phyloP scores from a whole-genome alignment of 208 protist species.

The Acanthamoeba lenticulata region DNA sequence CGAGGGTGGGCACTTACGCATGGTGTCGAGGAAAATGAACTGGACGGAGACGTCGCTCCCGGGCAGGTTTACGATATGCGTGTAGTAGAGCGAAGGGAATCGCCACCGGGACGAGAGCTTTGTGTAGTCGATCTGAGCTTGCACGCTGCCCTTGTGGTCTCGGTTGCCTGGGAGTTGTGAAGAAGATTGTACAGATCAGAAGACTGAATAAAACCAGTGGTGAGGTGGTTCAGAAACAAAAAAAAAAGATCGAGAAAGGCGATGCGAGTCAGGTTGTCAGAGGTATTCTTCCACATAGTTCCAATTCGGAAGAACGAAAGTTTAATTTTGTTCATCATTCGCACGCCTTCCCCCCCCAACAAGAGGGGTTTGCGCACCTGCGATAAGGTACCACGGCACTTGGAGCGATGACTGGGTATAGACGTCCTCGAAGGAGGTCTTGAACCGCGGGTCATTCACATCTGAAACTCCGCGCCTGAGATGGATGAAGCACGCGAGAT shows the following conservation, averaged over 20 bases:
- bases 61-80: neutral
- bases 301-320: slow-evolving; percentile 35
- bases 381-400: slow-evolving; percentile 35
- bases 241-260: neutral
- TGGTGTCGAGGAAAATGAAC: slow-evolving; percentile 31
- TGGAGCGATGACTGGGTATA: slow-evolving; percentile 52
- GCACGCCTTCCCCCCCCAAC: neutral
- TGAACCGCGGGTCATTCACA: slow-evolving; percentile 72
- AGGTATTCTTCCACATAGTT: slow-evolving; percentile 41
- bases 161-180: slow-evolving; percentile 43
- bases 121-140: slow-evolving; percentile 73
- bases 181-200: neutral
- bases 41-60: neutral
- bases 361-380: neutral
- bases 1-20: neutral
- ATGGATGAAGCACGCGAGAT: neutral
- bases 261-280: slow-evolving; percentile 44
- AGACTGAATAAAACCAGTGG: neutral
- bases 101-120: slow-evolving; percentile 11
- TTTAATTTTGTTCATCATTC: neutral
- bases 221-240: neutral
- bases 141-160: slow-evolving; percentile 67
- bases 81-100: slow-evolving; percentile 43
- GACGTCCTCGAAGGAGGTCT: slow-evolving; percentile 71
- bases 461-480: slow-evolving; percentile 65